Conservation (phyloP, 2,329 filamentous ascomycete species). For the Penicillium janthinellum region DNA sequence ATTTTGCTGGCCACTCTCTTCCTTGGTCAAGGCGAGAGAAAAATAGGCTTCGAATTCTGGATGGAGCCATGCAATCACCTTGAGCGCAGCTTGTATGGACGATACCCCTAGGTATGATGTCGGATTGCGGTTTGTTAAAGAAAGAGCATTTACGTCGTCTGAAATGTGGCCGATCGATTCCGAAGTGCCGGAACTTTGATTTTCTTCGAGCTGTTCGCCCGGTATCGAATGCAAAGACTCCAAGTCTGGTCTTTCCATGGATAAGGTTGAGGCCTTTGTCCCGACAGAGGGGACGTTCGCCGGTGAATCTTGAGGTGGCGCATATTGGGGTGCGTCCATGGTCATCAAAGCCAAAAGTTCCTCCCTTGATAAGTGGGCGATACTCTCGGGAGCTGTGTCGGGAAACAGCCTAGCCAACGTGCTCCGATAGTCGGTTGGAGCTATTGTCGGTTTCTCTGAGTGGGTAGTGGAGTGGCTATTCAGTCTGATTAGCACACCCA, state of each 20-base stretch:
- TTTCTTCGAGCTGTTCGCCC: conserved; percentile 53
- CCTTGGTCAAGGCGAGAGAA: conserved; percentile 35
- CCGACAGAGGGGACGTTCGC: conserved; percentile 47
- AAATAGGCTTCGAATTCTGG: conserved; percentile 50
- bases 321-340: conserved; percentile 34
- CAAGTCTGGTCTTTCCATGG: conserved; percentile 50
- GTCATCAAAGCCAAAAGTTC: conserved; percentile 59
- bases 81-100: conserved; percentile 70
- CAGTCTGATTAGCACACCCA: neutral
- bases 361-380: conserved; percentile 56
- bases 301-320: conserved; percentile 34
- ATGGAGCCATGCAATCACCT: conserved; percentile 62
- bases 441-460: conserved; percentile 5
- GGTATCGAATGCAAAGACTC: conserved; percentile 69
- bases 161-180: conserved; percentile 61
- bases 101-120: conserved; percentile 71
- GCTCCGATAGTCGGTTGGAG: conserved; percentile 56
- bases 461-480: conserved; percentile 15
- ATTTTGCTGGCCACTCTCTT: neutral
- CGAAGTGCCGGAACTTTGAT: conserved; percentile 50
- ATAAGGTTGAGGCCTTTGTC: conserved; percentile 36
- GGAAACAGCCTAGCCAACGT: conserved; percentile 64
- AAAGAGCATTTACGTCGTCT: conserved; percentile 70
- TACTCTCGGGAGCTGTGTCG: conserved; percentile 54
- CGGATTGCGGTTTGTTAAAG: conserved; percentile 59